A percentile compares a stretch with the other conserved stretches of the same genome.
These are phyloP conservation scores for Scedosporium apiospermum DNA, from an alignment of 2,329 filamentous ascomycete genomes.

Conservation along the genomic window DNA sequence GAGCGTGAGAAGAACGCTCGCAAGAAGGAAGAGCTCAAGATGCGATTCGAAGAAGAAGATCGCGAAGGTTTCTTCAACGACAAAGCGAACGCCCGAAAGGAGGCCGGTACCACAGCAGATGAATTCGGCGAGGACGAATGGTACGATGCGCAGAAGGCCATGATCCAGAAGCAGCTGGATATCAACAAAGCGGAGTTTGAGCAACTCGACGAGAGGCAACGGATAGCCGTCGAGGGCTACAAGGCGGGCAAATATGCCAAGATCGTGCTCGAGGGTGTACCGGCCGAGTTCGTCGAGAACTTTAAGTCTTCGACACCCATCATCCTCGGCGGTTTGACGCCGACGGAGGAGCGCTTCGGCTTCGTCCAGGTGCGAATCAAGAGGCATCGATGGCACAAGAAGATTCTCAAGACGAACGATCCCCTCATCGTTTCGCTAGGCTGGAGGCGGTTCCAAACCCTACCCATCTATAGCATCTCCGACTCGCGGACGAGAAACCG, in stretches of 20 bases:
- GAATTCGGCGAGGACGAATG: slow-evolving; percentile 97
- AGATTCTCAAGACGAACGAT: slow-evolving; percentile 96
- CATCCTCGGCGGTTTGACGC: slow-evolving; percentile 80
- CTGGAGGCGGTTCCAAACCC: slow-evolving; percentile 88
- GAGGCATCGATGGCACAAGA: slow-evolving; percentile 97
- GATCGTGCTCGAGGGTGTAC: slow-evolving; percentile 79
- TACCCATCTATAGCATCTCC: slow-evolving; percentile 89
- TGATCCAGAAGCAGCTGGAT: slow-evolving; percentile 88
- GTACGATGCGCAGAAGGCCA: slow-evolving; percentile 95
- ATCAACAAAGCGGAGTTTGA: slow-evolving; percentile 96
- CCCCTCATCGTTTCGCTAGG: slow-evolving; percentile 94
- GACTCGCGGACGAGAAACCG: slow-evolving; percentile 89
- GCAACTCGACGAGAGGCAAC: slow-evolving; percentile 72
- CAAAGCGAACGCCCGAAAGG: slow-evolving; percentile 65
- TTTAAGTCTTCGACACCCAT: slow-evolving; percentile 80
- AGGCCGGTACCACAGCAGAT: slow-evolving; percentile 53
- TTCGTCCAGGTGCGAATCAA: slow-evolving; percentile 96
- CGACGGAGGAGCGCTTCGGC: slow-evolving; percentile 92
- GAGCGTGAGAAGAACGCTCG: slow-evolving; percentile 87
- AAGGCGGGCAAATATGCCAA: slow-evolving; percentile 89
- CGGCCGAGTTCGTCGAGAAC: slow-evolving; percentile 75
- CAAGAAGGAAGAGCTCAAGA: slow-evolving; percentile 86
- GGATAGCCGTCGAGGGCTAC: slow-evolving; percentile 79
- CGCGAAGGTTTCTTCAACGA: slow-evolving; percentile 91
- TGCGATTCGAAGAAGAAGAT: slow-evolving; percentile 95